Evolutionary conservation across 345 rosid species (phyloP).

Genomic region (Gossypium raimondii): DNA sequence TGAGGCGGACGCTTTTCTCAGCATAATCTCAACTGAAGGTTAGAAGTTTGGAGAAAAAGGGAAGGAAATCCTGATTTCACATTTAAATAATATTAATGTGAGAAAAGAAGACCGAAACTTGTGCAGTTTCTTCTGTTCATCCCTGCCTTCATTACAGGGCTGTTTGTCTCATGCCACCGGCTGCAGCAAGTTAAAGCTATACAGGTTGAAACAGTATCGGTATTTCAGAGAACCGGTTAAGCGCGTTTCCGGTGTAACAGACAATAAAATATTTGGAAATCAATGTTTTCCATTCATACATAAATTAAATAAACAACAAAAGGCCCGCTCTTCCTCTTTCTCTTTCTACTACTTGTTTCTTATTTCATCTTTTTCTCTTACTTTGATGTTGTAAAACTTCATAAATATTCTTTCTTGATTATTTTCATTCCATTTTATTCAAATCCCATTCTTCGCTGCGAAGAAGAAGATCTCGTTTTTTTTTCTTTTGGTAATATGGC

Average conservation of each 20-base stretch:
- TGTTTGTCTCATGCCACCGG: conserved; percentile 17
- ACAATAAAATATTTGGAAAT: not conserved
- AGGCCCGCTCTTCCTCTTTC: conserved; percentile 7
- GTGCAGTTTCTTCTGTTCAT: conserved; percentile 9
- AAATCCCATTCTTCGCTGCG: not conserved
- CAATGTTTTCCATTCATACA: not conserved
- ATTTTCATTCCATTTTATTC: not conserved
- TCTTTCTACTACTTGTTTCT: too few relatives aligned
- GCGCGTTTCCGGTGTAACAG: not conserved
- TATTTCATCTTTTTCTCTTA: not conserved
- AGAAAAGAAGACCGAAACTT: conserved; percentile 3
- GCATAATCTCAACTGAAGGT: conserved; percentile 7
- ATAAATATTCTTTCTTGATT: not conserved
- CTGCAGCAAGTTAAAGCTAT: conserved; percentile 16
- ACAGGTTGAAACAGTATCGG: not conserved
- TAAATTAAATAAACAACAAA: not conserved
- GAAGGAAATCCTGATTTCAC: not conserved
- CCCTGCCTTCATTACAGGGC: not conserved
- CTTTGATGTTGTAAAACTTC: not conserved
- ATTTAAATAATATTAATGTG: not conserved
- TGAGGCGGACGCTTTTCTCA: not conserved
- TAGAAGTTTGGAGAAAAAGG: not conserved
- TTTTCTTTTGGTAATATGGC: conserved; percentile 17
- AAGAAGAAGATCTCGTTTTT: not conserved
- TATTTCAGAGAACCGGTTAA: not conserved